Evolutionary conservation across 208 protist genomes (phyloP).

Genomic region (Leishmania amazonensis): DNA sequence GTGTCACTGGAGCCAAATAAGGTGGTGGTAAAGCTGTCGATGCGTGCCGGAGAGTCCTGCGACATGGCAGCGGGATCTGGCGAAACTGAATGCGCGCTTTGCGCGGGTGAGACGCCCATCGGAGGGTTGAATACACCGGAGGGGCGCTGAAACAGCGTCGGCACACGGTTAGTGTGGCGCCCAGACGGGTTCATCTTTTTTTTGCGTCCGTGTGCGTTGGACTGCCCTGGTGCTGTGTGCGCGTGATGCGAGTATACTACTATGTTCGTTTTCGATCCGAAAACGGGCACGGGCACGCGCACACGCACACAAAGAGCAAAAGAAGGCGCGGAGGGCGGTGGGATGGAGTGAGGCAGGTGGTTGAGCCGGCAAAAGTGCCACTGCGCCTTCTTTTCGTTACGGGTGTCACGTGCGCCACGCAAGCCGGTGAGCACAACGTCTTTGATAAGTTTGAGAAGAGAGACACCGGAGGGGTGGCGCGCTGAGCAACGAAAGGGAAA

Average conservation of each 20-base stretch:
- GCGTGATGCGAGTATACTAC: background rate
- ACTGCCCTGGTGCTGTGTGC: too few species aligned
- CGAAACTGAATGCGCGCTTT: background rate
- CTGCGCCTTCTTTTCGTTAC: background rate
- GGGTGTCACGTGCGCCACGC: background rate
- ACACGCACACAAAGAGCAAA: background rate
- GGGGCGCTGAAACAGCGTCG: background rate
- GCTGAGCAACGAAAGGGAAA: background rate
- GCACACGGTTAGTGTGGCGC: background rate
- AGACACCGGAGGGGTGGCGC: background rate
- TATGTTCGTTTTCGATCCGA: background rate
- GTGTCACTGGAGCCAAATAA: background rate
- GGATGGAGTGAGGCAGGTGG: background rate
- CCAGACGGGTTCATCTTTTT: background rate
- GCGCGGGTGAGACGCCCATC: background rate
- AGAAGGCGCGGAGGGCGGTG: background rate
- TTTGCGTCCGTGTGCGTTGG: background rate
- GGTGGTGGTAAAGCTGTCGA: background rate
- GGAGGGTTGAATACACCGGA: background rate
- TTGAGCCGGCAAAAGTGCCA: background rate
- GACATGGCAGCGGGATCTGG: background rate
- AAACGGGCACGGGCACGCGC: background rate
- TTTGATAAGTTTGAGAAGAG: background rate
- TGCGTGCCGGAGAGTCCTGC: slow-evolving; percentile 5
- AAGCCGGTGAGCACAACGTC: background rate